Evolutionary conservation across 2,329 filamentous ascomycete genomes (phyloP), one percentile per base, ranked within the genome.

Genomic region (Cercospora canescens): DNA sequence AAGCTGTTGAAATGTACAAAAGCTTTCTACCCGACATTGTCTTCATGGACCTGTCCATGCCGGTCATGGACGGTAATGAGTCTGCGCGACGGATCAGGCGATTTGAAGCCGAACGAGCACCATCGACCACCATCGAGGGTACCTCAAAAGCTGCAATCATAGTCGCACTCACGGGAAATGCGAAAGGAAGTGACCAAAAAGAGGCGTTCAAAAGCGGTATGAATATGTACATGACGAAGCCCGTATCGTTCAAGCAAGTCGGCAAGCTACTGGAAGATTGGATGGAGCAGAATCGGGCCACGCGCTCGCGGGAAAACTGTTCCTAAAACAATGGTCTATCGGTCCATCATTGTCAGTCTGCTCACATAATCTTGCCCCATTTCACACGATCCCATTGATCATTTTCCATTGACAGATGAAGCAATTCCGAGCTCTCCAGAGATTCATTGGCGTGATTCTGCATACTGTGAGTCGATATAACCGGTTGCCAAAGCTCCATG

Each of bases 11-110:
- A 7, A 73, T 74, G 24, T 82, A 80, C 56, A 74, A 79, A 2
- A 54, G 69, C 70, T 74, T 76, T 7, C 70, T 75, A 0, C 81
- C 80, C 57, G 79, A 81, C 41, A 79, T 84, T 48, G 79, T 86
- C 2, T 79, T 85, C 24, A 86, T 86, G 82, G 84, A 78, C 52
- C 71, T 78, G 12, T 70, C 66, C 14, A 78, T 78, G 76, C 76
- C 76, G n/a, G 68, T 77, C 24, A 77, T 78, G 74, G 74, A 77
- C 39, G 76, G 76, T 12, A 71, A 72, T 39, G 69, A 72, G 30
- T 72, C 75, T 8, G 75, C 75, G 16, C 63, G 70, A 21, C 63
- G 67, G 28, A 77, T 78, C 24, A 71, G 76, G 8, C 57, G 63
- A 5, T 66, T 74, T 30, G 76, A 77, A 66, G 64, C 56, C 11